A percentile compares a stretch with the other conserved stretches of the same genome.
Evolutionary conservation across 2,329 filamentous ascomycete species (phyloP).

Genomic region (Talaromyces rugulosus): DNA sequence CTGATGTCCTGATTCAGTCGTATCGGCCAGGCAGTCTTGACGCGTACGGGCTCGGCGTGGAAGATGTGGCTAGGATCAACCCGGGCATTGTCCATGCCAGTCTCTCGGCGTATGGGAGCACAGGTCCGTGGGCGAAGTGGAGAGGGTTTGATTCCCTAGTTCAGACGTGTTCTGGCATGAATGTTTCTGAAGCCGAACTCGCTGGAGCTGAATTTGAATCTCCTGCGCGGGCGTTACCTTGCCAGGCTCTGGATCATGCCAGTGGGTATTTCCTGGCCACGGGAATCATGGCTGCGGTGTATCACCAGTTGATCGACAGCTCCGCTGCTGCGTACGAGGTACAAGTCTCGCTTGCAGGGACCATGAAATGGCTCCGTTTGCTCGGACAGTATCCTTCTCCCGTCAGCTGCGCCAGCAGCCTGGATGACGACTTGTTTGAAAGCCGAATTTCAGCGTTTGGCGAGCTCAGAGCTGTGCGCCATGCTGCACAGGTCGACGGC

Average conservation of each 20-base stretch:
- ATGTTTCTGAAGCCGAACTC: slow-evolving; percentile 51
- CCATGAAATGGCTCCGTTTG: background rate
- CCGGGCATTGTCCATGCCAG: slow-evolving; percentile 49
- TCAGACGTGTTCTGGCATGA: slow-evolving; percentile 55
- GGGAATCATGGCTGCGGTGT: slow-evolving; percentile 50
- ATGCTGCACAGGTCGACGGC: background rate
- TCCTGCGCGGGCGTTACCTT: slow-evolving; percentile 43
- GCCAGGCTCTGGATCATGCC: slow-evolving; percentile 55
- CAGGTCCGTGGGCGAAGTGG: slow-evolving; percentile 43
- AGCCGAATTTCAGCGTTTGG: background rate
- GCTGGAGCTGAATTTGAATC: slow-evolving; percentile 21
- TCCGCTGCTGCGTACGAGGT: background rate
- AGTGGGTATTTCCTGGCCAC: slow-evolving; percentile 53
- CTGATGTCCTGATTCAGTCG: slow-evolving; percentile 44
- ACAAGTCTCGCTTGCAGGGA: background rate
- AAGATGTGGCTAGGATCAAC: slow-evolving; percentile 36
- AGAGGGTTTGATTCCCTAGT: slow-evolving; percentile 55
- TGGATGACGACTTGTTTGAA: background rate
- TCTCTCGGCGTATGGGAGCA: slow-evolving; percentile 50
- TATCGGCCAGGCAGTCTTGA: slow-evolving; percentile 48
- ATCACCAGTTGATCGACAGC: slow-evolving; percentile 17
- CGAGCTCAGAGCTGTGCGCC: background rate
- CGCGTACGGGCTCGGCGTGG: slow-evolving; percentile 37
- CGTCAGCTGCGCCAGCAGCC: background rate
- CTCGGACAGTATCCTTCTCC: background rate